These are phyloP conservation scores for Dothideomycetidae sp. DNA, from an alignment of 2,329 filamentous ascomycete species.

Conservation along the genomic window DNA sequence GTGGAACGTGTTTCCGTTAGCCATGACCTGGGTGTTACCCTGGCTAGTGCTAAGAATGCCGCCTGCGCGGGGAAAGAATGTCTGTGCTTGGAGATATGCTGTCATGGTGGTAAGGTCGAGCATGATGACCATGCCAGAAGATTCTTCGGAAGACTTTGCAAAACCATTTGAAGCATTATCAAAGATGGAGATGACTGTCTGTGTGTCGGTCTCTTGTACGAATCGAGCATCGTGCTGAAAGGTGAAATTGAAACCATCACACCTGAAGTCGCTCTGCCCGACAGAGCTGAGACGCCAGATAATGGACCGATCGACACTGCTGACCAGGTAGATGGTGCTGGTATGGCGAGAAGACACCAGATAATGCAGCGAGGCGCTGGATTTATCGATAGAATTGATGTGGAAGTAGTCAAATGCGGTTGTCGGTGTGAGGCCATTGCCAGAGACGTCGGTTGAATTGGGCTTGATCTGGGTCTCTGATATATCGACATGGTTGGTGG, in stretches of 20 bases:
- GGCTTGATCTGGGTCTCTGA: conserved; percentile 28
- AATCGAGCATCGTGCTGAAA: conserved; percentile 39
- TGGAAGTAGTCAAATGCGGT: conserved; percentile 40
- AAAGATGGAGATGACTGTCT: conserved; percentile 37
- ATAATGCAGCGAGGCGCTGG: conserved; percentile 33
- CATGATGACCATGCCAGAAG: conserved; percentile 16
- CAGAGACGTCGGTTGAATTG: conserved; percentile 21
- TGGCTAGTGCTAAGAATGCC: conserved; percentile 33
- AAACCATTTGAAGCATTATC: conserved; percentile 32
- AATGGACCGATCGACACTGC: conserved; percentile 31
- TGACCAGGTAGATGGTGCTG: conserved; percentile 34
- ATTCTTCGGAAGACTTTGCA: conserved; percentile 11
- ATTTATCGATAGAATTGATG: conserved; percentile 41
- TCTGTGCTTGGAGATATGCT: conserved; percentile 13
- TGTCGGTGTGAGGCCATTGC: conserved; percentile 28
- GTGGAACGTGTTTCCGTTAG: conserved; percentile 38
- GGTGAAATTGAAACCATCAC: conserved; percentile 22
- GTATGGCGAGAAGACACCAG: conserved; percentile 38
- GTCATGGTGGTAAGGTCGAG: conserved; percentile 14
- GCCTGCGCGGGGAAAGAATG: conserved; percentile 11
- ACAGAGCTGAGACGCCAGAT: conserved; percentile 33
- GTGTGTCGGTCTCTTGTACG: conserved; percentile 25
- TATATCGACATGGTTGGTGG: conserved; percentile 37
- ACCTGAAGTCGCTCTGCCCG: conserved; percentile 11
- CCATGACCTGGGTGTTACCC: conserved; percentile 37